A percentile compares a stretch with the other conserved stretches of the same genome.
phyloP scores from a whole-genome alignment of 495 filamentous ascomycete species.

The Trichocladium uniseriatum region DNA sequence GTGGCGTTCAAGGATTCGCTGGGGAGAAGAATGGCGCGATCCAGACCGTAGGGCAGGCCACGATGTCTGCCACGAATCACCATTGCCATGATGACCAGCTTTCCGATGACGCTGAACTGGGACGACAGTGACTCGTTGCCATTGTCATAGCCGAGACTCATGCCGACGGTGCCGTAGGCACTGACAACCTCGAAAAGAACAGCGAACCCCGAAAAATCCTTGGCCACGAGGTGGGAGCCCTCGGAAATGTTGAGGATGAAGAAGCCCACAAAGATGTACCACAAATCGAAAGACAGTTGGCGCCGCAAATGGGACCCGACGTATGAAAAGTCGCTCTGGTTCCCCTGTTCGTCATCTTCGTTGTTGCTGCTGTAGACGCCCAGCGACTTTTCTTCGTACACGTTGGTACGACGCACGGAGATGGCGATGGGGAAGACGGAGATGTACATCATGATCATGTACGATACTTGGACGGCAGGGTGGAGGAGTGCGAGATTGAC shows the following conservation, averaged over 20 bases:
- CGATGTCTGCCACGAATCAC: conserved; percentile 86
- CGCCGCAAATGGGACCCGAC: conserved; percentile 78
- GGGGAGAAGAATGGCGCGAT: conserved; percentile 80
- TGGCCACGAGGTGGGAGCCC: conserved; percentile 44
- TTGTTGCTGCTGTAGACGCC: conserved; percentile 56
- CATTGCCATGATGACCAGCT: conserved; percentile 89
- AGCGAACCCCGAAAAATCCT: conserved; percentile 72
- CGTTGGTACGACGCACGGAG: conserved; percentile 84
- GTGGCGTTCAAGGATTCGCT: conserved; percentile 65
- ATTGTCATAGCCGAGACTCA: conserved; percentile 70
- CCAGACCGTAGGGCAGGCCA: conserved; percentile 83
- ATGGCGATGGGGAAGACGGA: conserved; percentile 95
- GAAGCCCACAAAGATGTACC: conserved; percentile 83
- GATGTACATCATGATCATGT: conserved; percentile 99
- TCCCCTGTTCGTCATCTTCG: conserved; percentile 41
- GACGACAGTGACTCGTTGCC: conserved; percentile 70
- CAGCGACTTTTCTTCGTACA: conserved; percentile 90
- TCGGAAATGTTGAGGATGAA: conserved; percentile 86
- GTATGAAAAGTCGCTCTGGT: conserved; percentile 58
- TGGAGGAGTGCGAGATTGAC: conserved; percentile 69
- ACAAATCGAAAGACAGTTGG: conserved; percentile 89
- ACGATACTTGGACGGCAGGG: conserved; percentile 87
- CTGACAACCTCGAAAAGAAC: conserved; percentile 86
- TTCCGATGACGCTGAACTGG: conserved; percentile 71
- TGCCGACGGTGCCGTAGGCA: conserved; percentile 90